Percentiles rank a stretch among this genome's conserved stretches.
Conservation (phyloP, 2,329 filamentous ascomycete species). For the Chaetomiaceae sp. region DNA sequence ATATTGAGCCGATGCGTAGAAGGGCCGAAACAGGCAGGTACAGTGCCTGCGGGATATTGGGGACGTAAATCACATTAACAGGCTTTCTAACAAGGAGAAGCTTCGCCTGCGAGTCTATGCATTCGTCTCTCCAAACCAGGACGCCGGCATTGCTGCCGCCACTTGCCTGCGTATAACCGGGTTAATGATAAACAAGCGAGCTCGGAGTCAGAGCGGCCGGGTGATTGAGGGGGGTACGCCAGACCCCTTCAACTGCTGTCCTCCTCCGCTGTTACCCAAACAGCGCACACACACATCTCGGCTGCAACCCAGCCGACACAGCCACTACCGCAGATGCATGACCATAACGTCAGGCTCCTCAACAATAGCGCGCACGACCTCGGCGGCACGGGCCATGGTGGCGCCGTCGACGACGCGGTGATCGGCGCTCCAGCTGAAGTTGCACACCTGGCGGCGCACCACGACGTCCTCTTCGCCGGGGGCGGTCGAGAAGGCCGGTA, state of each 20-base stretch:
- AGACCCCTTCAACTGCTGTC: not conserved
- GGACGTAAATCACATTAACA: not conserved
- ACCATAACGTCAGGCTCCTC: conserved; percentile 87
- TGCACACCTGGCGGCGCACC: conserved; percentile 70
- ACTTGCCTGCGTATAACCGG: conserved; percentile 7
- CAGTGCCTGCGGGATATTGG: conserved; percentile 7
- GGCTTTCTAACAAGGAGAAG: not conserved
- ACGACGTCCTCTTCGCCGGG: conserved; percentile 51
- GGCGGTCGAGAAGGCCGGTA: conserved; percentile 65
- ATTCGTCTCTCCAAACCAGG: not conserved
- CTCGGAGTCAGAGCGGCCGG: conserved; percentile 3
- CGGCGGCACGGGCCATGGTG: conserved; percentile 86
- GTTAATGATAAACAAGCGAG: conserved; percentile 9
- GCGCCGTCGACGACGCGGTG: conserved; percentile 92
- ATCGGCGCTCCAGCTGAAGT: conserved; percentile 95
- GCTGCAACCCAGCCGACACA: no score
- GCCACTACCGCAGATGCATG: conserved; percentile 67
- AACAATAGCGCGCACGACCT: conserved; percentile 68
- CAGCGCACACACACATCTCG: no score
- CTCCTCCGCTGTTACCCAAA: not conserved
- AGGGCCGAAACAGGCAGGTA: not conserved
- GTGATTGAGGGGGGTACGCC: not conserved
- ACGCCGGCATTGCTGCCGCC: not conserved
- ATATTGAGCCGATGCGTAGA: no score
- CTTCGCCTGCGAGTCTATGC: not conserved